Percentiles rank a stretch among this genome's conserved stretches.
Evolutionary conservation across 441 rosid genomes (phyloP).

Genomic region (Pelargonium fulgidum): DNA sequence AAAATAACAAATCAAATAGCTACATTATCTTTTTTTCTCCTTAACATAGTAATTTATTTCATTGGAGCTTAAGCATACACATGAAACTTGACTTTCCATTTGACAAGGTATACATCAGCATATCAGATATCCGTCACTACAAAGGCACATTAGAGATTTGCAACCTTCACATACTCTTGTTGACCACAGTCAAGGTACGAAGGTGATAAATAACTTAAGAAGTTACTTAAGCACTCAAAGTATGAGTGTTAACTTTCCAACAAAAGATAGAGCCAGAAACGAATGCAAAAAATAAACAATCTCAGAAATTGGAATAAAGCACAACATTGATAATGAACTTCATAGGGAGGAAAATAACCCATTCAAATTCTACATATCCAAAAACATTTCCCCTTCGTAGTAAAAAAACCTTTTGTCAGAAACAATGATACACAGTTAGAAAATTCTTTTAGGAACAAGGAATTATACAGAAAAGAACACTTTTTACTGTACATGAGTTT

Average conservation of each 20-base stretch:
- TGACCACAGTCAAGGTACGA: too few species aligned
- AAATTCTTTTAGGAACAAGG: neutral
- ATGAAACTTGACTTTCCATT: neutral
- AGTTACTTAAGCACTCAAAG: neutral
- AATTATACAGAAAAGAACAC: constrained; percentile 7
- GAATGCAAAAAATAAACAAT: neutral
- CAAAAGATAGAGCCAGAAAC: neutral
- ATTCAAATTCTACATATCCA: neutral
- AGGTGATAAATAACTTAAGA: neutral
- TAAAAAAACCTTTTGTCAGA: neutral
- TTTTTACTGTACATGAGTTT: neutral
- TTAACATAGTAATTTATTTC: neutral
- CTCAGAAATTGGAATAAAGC: neutral
- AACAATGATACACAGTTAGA: neutral
- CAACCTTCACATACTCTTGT: neutral
- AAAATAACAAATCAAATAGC: neutral
- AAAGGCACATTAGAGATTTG: neutral
- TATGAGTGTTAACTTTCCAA: too few species aligned
- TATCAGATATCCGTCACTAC: neutral
- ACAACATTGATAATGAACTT: neutral
- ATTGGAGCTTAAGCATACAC: neutral
- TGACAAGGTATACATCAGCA: neutral
- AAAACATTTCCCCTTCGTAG: neutral
- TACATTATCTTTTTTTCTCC: neutral
- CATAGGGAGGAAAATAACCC: neutral